Base-by-base conservation (phyloP, 2,329 filamentous ascomycete species). In the Neonectria faginata region DNA sequence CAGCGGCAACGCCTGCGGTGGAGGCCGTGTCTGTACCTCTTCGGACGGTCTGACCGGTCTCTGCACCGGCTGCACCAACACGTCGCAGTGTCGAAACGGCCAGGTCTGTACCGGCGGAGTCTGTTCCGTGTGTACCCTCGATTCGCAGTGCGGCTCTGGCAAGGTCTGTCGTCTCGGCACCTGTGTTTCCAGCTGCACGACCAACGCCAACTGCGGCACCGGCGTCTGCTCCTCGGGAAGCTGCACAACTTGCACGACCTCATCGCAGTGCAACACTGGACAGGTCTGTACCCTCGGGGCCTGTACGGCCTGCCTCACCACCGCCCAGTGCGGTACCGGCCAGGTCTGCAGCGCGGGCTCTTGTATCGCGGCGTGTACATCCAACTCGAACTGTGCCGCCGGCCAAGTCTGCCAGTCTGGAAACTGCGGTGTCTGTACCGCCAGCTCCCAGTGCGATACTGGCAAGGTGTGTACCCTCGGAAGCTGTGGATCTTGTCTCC, bases 321-420 rank as follows among this genome's bases (percentile, higher is more conserved):
- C 51, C 27, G n/a, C 33, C 1, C 57, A 58, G 14, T 67, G 62
- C 39, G 14, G 36, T 29, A 27, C 57, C 16, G 57, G 50, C 7
- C 57, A 67, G 20, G 42, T 62, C 53, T 67, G 65, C 51, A 61
- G 42, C 53, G 33, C 31, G 41, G 62, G 62, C n/a, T 31, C 50
- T 10, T 62, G 62, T 27, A 29, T 44, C 7, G 29, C 62, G 2
- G 59, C 33, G 0, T 55, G 51, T 27, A 48, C 50, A 11, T 20
- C 45, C 14, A 55, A 57, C 22, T 36, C 64, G 12, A 42, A 33
- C 11, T 68, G 63, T n/a, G 20, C 14, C 10, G 57, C 25, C 18
- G 63, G 63, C 22, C 54, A 64, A 25, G 59, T 70, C 62, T 64
- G 63, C 12, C 27, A 48, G 11, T 12, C 20, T 1, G 60, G 60